Evolutionary conservation across 768 basidiomycete genomes (phyloP).

Genomic region (Kwoniella europaea): DNA sequence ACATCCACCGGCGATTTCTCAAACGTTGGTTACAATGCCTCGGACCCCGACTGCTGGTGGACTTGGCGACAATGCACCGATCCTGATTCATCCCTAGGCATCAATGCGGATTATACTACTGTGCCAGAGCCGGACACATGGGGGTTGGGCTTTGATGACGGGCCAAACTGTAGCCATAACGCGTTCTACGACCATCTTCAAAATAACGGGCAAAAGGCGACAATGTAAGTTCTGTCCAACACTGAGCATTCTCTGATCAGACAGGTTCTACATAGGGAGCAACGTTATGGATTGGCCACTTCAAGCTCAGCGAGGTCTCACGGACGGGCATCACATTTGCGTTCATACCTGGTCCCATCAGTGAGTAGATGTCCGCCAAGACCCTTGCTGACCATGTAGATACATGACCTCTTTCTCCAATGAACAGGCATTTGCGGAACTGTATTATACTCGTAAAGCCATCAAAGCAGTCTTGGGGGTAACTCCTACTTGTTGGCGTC

Average conservation of each 20-base stretch:
- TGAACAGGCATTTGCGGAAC: slow-evolving; percentile 55
- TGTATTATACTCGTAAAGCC: slow-evolving; percentile 52
- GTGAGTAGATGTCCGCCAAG: slow-evolving; percentile 19
- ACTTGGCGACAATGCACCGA: slow-evolving; percentile 48
- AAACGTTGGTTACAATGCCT: slow-evolving; percentile 40
- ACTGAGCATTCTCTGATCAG: not conserved
- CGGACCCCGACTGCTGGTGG: slow-evolving; percentile 60
- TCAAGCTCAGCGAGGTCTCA: slow-evolving; percentile 57
- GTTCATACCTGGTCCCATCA: slow-evolving; percentile 55
- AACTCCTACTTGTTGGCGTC: slow-evolving; percentile 48
- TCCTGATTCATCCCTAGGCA: slow-evolving; percentile 36
- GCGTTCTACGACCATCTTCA: slow-evolving; percentile 59
- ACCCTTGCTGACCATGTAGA: slow-evolving; percentile 11
- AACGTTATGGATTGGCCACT: slow-evolving; percentile 61
- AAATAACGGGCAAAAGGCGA: slow-evolving; percentile 57
- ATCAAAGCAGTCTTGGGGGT: slow-evolving; percentile 53
- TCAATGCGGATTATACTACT: slow-evolving; percentile 52
- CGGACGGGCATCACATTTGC: slow-evolving; percentile 58
- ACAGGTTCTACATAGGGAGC: slow-evolving; percentile 59
- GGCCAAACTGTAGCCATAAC: slow-evolving; percentile 59
- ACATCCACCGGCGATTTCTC: slow-evolving; percentile 54
- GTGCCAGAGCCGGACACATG: slow-evolving; percentile 57
- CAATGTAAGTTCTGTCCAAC: slow-evolving; percentile 47
- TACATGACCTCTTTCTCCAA: slow-evolving; percentile 66
- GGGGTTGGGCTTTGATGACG: slow-evolving; percentile 60